Evolutionary conservation across 768 basidiomycete species (phyloP), one percentile per base, ranked within the genome.

Genomic region (Agrocybe pediades): DNA sequence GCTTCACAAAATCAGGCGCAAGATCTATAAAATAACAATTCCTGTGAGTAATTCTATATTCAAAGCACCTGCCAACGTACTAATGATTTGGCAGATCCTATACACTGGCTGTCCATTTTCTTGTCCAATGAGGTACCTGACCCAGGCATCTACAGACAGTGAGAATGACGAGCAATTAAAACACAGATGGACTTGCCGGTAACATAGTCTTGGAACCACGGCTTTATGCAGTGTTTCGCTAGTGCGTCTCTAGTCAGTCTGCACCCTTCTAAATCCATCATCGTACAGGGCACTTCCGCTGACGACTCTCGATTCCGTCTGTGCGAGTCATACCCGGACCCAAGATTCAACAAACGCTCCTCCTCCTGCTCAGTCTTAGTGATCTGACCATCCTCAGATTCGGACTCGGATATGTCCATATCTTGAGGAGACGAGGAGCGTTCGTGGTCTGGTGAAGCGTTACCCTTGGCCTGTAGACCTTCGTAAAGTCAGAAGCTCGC

Each of bases 121-220:
- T 1, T 74, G 60, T 0, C 90, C 92, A 58, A 95, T 85, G 33
- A 90, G 74, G 64, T 90, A 89, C 33, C 95, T 83, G 9, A 98
- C 93, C 84, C 87, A 98, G 21, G 84, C 83, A 42, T 88, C 95
- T 94, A 58, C 3, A 49, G 29, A 40, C 25, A 26, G 19, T 41
- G 36, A 30, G 21, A 17, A 24, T 36, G 17, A 46, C 57, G 11
- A 57, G 19, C 27, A 41, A 59, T 30, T 58, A 27, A 44, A 13
- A 49, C 19, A 46, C 46, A 45, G 43, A 40, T 26, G n/a, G 46
- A 68, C 78, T 56, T 59, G 86, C 95, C 88, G 68, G 84, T 84
- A 26, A 90, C 80, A 68, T 86, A 88, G 21, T 94, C 87, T 57
- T 88, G 85, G 65, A 98, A 98, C 84, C 90, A 95, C 2, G 92